phyloP scores from a whole-genome alignment of 2,329 filamentous ascomycete species.

The Colletotrichum liaoningense region DNA sequence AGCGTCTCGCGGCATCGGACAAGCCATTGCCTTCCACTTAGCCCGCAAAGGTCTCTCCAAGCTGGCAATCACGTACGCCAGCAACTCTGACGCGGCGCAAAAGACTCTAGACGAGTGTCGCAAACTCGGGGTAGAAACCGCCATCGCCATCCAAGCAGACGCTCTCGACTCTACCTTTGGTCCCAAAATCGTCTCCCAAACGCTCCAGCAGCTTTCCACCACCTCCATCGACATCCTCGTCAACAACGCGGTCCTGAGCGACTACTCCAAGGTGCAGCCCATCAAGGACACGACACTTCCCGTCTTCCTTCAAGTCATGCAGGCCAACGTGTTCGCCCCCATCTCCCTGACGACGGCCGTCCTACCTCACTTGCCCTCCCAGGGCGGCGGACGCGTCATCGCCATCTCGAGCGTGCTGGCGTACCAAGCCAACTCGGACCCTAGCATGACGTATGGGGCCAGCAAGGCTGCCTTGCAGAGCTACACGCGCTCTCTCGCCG shows the following conservation, averaged over 20 bases:
- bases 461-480: constrained; percentile 48
- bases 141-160: not conserved
- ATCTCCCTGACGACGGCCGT: constrained; percentile 46
- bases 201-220: not conserved
- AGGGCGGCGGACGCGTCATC: constrained; percentile 45
- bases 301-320: constrained; percentile 11
- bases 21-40: not conserved
- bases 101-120: not conserved
- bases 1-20: not conserved
- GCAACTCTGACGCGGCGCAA: not conserved
- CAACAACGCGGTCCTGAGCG: constrained; percentile 15
- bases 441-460: constrained; percentile 41
- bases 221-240: constrained; percentile 19
- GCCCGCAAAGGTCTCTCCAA: not conserved
- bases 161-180: constrained; percentile 5
- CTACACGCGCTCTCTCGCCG: constrained; percentile 42
- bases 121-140: not conserved
- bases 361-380: constrained; percentile 41
- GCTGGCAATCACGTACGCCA: not conserved
- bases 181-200: constrained; percentile 1
- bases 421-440: constrained; percentile 5
- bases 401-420: constrained; percentile 44
- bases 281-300: constrained; percentile 1
- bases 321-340: constrained; percentile 20
- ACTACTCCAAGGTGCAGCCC: not conserved